phyloP scores from a whole-genome alignment of 257 asterid species.

The Nicotiana tomentosiformis region DNA sequence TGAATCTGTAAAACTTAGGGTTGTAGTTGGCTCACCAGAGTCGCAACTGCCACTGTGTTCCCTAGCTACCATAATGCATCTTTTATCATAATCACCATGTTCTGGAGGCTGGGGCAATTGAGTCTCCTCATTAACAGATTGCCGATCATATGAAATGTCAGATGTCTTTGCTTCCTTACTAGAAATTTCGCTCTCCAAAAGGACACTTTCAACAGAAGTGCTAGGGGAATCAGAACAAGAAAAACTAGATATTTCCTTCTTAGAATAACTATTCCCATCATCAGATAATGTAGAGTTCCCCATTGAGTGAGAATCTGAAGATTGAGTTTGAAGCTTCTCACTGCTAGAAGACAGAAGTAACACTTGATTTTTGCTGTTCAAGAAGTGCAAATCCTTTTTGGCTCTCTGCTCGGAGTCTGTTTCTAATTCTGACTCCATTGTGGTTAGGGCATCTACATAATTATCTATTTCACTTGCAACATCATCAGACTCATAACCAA shows the following conservation, averaged over 20 bases:
- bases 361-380: constrained; percentile 24
- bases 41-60: constrained; percentile 19
- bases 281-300: constrained; percentile 52
- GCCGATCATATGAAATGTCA: constrained; percentile 11
- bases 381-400: constrained; percentile 33
- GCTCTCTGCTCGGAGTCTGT: constrained; percentile 57
- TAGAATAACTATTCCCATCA: constrained; percentile 29
- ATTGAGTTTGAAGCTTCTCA: constrained; percentile 33
- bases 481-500: constrained; percentile 55
- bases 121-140: constrained; percentile 3
- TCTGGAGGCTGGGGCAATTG: constrained; percentile 18
- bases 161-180: constrained; percentile 14
- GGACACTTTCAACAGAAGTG: constrained; percentile 22
- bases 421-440: constrained; percentile 71
- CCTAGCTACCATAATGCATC: constrained; percentile 17
- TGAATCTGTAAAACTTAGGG: constrained; percentile 28
- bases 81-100: constrained; percentile 6
- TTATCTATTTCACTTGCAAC: constrained; percentile 68
- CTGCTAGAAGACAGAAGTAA: constrained; percentile 29
- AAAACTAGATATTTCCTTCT: constrained; percentile 28
- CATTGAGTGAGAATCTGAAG: constrained; percentile 58
- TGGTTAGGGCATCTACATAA: constrained; percentile 72
- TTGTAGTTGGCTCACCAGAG: constrained; percentile 32
- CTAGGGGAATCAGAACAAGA: constrained; percentile 33
- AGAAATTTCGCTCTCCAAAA: constrained; percentile 22